Evolutionary conservation across 1,284 basidiomycete species (phyloP), one percentile per base, ranked within the genome.

Genomic region (Microbotryomycetes sp.): DNA sequence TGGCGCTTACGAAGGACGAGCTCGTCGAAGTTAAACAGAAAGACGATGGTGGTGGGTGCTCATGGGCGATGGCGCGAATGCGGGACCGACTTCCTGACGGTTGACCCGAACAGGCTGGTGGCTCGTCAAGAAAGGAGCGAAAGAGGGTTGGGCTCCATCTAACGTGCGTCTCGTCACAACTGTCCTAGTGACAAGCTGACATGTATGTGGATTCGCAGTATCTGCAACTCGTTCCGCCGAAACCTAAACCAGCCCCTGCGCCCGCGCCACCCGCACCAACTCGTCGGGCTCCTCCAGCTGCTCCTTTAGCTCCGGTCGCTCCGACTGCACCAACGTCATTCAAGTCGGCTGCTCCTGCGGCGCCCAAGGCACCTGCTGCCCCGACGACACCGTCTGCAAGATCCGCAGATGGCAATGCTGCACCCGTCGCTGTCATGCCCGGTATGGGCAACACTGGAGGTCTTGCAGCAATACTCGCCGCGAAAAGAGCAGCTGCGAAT

Each of bases 91-190:
- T n/a, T n/a, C 26, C 45, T 28, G 59, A 65, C 28, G 69, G 49
- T 29, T 29, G 47, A n/a, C 35, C 21, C 49, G 21, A 3, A 55
- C 60, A 75, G 79, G 82, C 2, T 98, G 94, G 94, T 97, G 94
- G 92, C 81, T 97, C 48, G 87, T 97, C 54, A 90, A 88, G 80
- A 93, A 90, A 77, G 82, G 81, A 59, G 83, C 82, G 1, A 76
- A 79, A 24, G 91, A 97, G 75, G 94, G 91, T 16, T 98, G 93
- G 93, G 89, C 92, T 18, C 94, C 94, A 2, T 86, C 87, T 66
- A 96, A 97, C 75, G 74, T 76, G 72, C 64, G 78, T 76, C 55
- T 57, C 45, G 49, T 24, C 7, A 28, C 13, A 31, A 28, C 15
- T 51, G 35, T 23, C 31, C 9, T 48, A 26, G n/a, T n/a, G n/a